Base-by-base conservation (phyloP, 345 rosid species). In the Hypericum perforatum region DNA sequence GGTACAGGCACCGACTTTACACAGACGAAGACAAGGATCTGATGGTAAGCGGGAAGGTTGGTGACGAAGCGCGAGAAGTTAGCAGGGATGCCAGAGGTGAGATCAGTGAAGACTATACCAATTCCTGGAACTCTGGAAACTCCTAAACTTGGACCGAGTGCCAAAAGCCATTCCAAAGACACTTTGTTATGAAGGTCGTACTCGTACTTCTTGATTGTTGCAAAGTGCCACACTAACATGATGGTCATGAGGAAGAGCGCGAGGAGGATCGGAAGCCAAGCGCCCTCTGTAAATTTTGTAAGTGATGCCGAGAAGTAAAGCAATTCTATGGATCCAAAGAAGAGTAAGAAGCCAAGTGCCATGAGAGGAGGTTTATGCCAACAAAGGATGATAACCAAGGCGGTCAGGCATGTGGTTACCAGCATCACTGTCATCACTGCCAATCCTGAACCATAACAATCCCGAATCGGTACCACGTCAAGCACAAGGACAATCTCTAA, bases 351-450 rank as follows among this genome's bases (percentile, higher is more conserved):
- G 15, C 50, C 16, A 6, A 94, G 72, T 2, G 99, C 95, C 41
- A 94, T 11, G 16, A 84, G 36, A 4, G 95, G 85, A 38, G 95
- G 95, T 54, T 84, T 89, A 69, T 82, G 78, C 99, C 99, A 94
- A 58, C 97, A 94, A 3, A 94, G 78, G 50, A 89, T 77, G 37
- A 94, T 89, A 61, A 89, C 97, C 42, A 94, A 52, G 60, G 97
- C 77, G 38, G 82, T 89, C n/a, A 94, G 92, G 71, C 97, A 84
- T 6, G 99, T 94, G 0, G 99, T 94, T 58, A 94, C 99, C 53
- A 89, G 78, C 99, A 94, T 94, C 66, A 89, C 99, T 9, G 99
- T 75, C 97, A 94, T 94, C 56, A 94, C 95, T 3, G 99, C 97
- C 59, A 94, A 70, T 42, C 99, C 98, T 91, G 86, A 69, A 73